These are phyloP conservation scores for Hibiscus trionum DNA, from an alignment of 345 rosid genomes.

Conservation along the genomic window DNA sequence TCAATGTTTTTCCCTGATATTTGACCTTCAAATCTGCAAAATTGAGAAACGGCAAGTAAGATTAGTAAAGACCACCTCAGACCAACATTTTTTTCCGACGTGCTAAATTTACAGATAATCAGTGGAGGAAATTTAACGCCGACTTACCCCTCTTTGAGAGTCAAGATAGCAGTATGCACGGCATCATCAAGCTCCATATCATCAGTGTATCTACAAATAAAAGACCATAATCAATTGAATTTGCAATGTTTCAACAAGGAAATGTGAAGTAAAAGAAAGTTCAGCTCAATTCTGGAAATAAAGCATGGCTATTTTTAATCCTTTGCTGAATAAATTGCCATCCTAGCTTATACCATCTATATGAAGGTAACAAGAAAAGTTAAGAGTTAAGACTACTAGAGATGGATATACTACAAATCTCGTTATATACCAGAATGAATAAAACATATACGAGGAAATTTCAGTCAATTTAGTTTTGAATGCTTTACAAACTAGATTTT, in stretches of 20 bases:
- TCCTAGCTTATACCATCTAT: not conserved
- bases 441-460: not conserved
- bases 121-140: not conserved
- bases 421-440: not conserved
- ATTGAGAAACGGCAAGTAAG: not conserved
- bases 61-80: not conserved
- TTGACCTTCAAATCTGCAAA: conserved; percentile 86
- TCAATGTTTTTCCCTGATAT: conserved; percentile 79
- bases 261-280: not conserved
- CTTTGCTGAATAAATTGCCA: no score
- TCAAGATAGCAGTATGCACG: conserved; percentile 89
- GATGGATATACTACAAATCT: not conserved
- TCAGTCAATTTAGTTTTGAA: not conserved
- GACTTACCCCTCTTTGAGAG: conserved; percentile 84
- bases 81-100: not conserved
- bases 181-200: conserved; percentile 99
- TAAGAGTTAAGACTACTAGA: not conserved
- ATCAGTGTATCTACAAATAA: conserved; percentile 59
- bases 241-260: not conserved
- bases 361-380: not conserved
- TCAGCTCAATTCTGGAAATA: not conserved
- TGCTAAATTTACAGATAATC: not conserved
- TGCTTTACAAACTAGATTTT: not conserved
- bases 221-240: not conserved
- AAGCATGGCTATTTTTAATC: not conserved